Conservation (phyloP, 495 filamentous ascomycete genomes). For the Aspergillus conjunctus region DNA sequence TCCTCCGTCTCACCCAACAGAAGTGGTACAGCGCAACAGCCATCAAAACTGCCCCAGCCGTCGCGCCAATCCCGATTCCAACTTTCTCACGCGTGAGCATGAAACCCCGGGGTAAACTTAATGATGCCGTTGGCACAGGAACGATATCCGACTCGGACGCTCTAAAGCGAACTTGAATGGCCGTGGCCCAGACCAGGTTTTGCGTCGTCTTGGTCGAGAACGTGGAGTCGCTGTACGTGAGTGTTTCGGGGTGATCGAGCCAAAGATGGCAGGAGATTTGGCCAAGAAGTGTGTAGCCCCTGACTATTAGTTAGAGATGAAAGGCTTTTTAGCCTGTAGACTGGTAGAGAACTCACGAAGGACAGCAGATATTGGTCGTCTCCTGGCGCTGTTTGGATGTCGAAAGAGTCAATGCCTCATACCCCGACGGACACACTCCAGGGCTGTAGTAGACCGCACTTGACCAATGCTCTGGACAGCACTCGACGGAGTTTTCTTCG, state of each 20-base stretch:
- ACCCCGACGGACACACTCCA: background rate
- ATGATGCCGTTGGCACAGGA: background rate
- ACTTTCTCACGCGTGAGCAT: background rate
- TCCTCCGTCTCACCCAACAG: background rate
- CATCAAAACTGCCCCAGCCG: background rate
- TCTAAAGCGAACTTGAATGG: background rate
- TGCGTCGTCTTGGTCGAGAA: background rate
- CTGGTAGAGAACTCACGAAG: background rate
- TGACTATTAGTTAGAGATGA: background rate
- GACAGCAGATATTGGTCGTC: background rate
- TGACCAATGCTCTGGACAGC: background rate
- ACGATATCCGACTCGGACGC: slow-evolving; percentile 3
- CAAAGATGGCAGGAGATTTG: background rate
- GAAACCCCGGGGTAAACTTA: background rate
- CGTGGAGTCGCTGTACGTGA: background rate
- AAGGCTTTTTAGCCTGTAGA: background rate
- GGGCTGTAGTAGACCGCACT: background rate
- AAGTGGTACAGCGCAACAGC: background rate
- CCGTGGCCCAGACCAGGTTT: background rate
- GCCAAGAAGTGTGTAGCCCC: background rate
- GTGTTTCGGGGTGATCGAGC: background rate
- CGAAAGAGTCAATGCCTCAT: background rate
- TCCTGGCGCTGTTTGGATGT: background rate
- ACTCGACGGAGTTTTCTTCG: background rate
- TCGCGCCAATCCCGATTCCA: background rate